A percentile compares a stretch with the other conserved stretches of the same genome.
Conservation (phyloP, 768 basidiomycete genomes). For the Suillus americanus region DNA sequence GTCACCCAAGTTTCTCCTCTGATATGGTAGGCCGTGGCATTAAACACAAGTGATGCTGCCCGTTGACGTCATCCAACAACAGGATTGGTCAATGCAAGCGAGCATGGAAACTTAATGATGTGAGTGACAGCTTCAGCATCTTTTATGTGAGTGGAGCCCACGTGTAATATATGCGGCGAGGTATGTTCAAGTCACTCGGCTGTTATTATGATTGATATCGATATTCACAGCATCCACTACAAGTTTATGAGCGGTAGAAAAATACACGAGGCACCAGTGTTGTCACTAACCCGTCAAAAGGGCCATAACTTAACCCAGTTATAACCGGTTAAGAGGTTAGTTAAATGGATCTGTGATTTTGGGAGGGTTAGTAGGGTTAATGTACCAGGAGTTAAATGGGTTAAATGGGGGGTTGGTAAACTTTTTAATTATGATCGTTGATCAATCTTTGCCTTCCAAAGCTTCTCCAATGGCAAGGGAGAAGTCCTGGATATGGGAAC, state of each 20-base stretch:
- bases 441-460: background rate
- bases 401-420: no score
- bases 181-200: background rate
- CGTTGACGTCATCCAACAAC: background rate
- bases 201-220: background rate
- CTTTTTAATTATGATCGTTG: no score
- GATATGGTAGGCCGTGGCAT: no score
- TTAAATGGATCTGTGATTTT: background rate
- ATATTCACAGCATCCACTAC: background rate
- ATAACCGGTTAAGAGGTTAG: background rate
- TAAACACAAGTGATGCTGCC: no score
- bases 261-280: no score
- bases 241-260: no score
- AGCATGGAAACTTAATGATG: background rate
- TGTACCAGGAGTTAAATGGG: no score
- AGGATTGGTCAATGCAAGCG: background rate
- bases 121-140: no score
- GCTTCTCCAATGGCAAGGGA: background rate
- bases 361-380: background rate
- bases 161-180: background rate
- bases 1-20: no score
- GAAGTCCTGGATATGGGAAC: background rate
- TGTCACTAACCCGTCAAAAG: no score
- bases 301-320: no score
- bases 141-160: background rate